These are phyloP conservation scores for Chenopodium formosanum DNA, from an alignment of 148 eudicot genomes.

Conservation along the genomic window DNA sequence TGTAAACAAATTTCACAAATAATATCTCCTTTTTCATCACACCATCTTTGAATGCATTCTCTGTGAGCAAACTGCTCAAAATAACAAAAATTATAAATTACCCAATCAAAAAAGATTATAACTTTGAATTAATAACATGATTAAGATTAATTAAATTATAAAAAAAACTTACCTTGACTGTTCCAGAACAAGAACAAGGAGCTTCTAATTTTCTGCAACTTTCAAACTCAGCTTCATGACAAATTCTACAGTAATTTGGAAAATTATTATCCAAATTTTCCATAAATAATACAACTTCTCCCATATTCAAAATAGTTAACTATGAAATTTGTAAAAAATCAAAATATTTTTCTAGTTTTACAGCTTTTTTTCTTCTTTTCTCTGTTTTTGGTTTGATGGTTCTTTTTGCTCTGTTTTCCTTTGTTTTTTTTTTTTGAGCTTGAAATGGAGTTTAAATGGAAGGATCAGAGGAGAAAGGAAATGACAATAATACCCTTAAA, in stretches of 20 bases:
- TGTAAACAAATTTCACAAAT: constrained; percentile 90
- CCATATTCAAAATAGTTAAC: constrained; percentile 27
- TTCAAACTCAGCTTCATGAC: constrained; percentile 81
- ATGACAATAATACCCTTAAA: constrained; percentile 22
- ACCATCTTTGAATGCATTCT: constrained; percentile 98
- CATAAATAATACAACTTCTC: constrained; percentile 39
- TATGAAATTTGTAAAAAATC: neutral
- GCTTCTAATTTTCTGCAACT: constrained; percentile 62
- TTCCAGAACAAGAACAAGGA: constrained; percentile 94
- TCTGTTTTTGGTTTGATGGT: constrained; percentile 8
- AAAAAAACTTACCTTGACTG: constrained; percentile 55
- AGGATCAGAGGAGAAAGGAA: neutral
- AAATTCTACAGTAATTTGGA: constrained; percentile 65
- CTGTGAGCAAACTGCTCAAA: constrained; percentile 82
- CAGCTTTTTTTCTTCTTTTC: neutral
- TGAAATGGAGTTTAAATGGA: constrained; percentile 22
- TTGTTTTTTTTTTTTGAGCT: neutral
- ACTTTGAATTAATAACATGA: neutral
- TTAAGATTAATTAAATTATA: neutral
- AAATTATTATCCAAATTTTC: constrained; percentile 27
- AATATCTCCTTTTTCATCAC: constrained; percentile 89
- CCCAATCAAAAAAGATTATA: neutral
- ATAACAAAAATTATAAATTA: neutral
- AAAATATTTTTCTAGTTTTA: neutral
- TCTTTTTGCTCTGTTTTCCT: neutral